These are phyloP conservation scores for Hygrophila difformis DNA, from an alignment of 257 asterid genomes.

Conservation along the genomic window DNA sequence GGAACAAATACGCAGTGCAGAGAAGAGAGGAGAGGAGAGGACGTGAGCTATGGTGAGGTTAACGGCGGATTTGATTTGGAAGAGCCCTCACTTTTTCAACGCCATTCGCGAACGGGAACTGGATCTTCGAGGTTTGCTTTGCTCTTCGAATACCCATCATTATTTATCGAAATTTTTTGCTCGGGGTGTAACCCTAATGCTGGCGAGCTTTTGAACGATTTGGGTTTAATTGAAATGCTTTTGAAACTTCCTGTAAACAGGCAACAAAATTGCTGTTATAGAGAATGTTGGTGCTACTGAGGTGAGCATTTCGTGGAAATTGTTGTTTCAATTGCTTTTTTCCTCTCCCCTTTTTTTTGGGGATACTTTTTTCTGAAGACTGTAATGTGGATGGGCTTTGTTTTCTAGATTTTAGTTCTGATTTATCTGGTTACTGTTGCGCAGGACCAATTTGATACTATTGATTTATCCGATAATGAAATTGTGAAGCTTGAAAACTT, in stretches of 20 bases:
- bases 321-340: no score
- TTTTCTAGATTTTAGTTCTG: not conserved
- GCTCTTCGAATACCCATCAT: constrained; percentile 21
- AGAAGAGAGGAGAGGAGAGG: not conserved
- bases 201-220: no score
- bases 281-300: constrained; percentile 98
- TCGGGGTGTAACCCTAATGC: not conserved
- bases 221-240: no score
- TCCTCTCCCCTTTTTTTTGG: not conserved
- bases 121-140: constrained; percentile 74
- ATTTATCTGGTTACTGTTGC: constrained; percentile 5
- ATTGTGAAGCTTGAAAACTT: constrained; percentile 96
- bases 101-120: constrained; percentile 92
- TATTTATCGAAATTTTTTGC: no score
- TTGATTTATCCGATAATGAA: constrained; percentile 97
- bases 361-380: not conserved
- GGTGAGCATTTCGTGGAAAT: constrained; percentile 27
- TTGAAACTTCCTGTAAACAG: constrained; percentile 22
- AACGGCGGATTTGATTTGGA: constrained; percentile 86
- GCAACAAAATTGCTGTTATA: constrained; percentile 83
- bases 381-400: not conserved
- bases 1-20: not conserved
- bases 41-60: constrained; percentile 61
- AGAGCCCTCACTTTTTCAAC: constrained; percentile 94
- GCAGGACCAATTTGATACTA: constrained; percentile 96